phyloP scores from a whole-genome alignment of 2,329 filamentous ascomycete species.

The Diaporthe amygdali region DNA sequence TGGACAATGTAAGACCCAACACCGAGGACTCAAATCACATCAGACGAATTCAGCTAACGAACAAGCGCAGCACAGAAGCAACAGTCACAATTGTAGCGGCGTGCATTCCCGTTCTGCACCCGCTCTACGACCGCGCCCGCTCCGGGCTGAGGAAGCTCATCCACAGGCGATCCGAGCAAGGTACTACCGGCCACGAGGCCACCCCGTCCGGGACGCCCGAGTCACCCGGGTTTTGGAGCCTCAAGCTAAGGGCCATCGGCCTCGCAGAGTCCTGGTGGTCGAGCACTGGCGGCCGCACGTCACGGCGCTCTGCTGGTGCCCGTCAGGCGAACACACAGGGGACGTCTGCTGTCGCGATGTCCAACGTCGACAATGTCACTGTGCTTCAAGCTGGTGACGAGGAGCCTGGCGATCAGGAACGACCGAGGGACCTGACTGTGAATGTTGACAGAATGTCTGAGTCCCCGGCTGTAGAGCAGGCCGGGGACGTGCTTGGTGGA shows the following conservation, averaged over 20 bases:
- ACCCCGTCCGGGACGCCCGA: neutral
- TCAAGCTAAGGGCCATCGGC: neutral
- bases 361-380: neutral
- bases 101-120: neutral
- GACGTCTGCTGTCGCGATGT: neutral
- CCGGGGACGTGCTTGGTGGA: neutral
- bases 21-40: fast-evolving
- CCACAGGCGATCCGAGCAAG: neutral
- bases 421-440: neutral
- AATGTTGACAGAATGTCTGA: neutral
- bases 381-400: no score
- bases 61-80: neutral
- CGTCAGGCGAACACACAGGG: neutral
- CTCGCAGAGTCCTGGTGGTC: neutral
- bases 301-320: neutral
- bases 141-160: neutral
- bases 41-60: neutral
- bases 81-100: neutral
- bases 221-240: neutral
- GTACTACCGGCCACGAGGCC: neutral
- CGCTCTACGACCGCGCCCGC: neutral
- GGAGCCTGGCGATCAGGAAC: neutral
- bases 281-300: neutral
- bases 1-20: neutral
- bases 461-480: neutral